Conservation (phyloP, 2,329 filamentous ascomycete species). For the Trichoderma sp. region DNA sequence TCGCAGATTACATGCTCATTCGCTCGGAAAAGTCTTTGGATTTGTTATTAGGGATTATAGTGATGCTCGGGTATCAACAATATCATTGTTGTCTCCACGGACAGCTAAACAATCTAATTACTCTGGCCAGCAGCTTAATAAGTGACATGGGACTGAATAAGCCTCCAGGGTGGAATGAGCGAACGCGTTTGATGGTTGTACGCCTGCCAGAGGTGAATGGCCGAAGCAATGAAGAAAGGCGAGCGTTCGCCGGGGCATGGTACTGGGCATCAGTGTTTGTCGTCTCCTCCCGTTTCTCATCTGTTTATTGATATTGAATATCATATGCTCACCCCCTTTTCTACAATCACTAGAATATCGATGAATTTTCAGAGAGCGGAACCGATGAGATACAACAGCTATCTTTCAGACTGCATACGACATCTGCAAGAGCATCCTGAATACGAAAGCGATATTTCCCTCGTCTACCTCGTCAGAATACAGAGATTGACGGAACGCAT, state of each 20-base stretch:
- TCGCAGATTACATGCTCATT: constrained; percentile 55
- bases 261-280: constrained; percentile 58
- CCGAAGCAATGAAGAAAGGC: constrained; percentile 56
- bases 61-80: constrained; percentile 57
- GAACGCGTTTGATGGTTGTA: constrained; percentile 48
- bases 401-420: constrained; percentile 55
- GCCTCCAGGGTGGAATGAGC: constrained; percentile 47
- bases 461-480: constrained; percentile 53
- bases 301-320: not conserved
- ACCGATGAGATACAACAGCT: constrained; percentile 55
- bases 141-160: constrained; percentile 53
- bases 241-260: constrained; percentile 58
- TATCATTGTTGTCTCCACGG: constrained; percentile 59
- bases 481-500: constrained; percentile 58
- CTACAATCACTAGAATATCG: constrained; percentile 40
- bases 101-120: constrained; percentile 56
- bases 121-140: constrained; percentile 52
- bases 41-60: constrained; percentile 52
- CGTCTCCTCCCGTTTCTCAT: not conserved
- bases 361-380: constrained; percentile 51
- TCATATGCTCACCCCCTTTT: not conserved
- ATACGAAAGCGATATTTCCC: constrained; percentile 50
- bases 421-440: constrained; percentile 51
- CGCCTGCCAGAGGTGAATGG: constrained; percentile 44
- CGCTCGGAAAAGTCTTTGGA: constrained; percentile 56